Evolutionary conservation across 441 rosid genomes (phyloP).

Genomic region (Adansonia gregorii): DNA sequence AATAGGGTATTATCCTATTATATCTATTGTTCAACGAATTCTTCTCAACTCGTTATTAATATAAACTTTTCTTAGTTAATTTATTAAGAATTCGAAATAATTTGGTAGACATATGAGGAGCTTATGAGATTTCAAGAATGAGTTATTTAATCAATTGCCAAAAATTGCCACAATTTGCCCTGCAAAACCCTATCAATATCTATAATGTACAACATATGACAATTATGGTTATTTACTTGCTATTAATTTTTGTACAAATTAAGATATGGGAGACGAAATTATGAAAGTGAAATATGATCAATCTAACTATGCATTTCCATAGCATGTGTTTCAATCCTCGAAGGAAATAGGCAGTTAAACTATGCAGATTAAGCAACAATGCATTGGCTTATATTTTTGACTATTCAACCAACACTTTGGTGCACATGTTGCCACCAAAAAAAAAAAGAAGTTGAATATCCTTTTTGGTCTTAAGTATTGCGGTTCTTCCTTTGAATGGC

Average conservation of each 20-base stretch:
- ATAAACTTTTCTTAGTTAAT: too few relatives aligned
- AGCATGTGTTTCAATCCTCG: neutral
- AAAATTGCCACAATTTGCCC: neutral
- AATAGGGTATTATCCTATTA: too few relatives aligned
- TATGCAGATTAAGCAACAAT: neutral
- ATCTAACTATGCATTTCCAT: too few relatives aligned
- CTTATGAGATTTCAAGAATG: too few relatives aligned
- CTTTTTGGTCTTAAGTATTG: constrained; percentile 6
- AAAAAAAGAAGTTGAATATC: neutral
- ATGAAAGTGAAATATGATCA: too few relatives aligned
- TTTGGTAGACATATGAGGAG: too few relatives aligned
- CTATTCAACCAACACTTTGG: neutral
- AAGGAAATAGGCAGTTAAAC: neutral
- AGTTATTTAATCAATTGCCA: neutral
- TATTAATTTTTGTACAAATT: neutral
- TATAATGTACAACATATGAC: neutral
- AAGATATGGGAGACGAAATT: too few relatives aligned
- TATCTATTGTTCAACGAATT: too few relatives aligned
- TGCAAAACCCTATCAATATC: neutral
- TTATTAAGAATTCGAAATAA: too few relatives aligned
- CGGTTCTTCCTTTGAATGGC: neutral
- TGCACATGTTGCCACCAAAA: constrained; percentile 13
- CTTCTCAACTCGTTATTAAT: too few relatives aligned
- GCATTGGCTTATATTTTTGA: constrained; percentile 2
- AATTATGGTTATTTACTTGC: neutral